Conservation (phyloP, 1,284 basidiomycete species). For the Puccinia sorghi region DNA sequence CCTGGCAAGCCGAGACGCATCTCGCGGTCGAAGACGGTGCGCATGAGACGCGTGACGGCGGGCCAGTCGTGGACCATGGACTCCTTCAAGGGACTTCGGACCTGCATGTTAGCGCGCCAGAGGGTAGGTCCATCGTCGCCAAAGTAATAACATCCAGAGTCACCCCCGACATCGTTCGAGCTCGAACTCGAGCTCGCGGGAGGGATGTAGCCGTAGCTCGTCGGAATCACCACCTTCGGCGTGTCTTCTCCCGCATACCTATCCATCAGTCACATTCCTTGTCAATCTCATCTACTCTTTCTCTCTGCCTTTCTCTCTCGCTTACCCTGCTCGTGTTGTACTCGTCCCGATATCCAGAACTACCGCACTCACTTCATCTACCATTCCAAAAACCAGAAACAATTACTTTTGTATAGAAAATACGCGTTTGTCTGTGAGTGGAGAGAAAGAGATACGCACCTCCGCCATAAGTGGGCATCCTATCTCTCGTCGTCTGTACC, state of each 20-base stretch:
- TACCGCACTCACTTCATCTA: conserved; percentile 90
- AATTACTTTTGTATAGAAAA: too few relatives aligned
- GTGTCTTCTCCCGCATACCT: conserved; percentile 92
- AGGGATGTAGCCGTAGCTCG: conserved; percentile 76
- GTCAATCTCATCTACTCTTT: too few relatives aligned
- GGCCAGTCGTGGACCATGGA: conserved; percentile 64
- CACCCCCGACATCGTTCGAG: conserved; percentile 60
- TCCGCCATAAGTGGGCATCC: too few relatives aligned
- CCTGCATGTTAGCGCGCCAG: conserved; percentile 84
- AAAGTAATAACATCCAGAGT: conserved; percentile 66
- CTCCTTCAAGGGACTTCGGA: conserved; percentile 79
- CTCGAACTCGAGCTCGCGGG: conserved; percentile 57
- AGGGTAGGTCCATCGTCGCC: conserved; percentile 90
- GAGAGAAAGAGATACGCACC: too few relatives aligned
- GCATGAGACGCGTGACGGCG: conserved; percentile 25
- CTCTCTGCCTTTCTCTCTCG: too few relatives aligned
- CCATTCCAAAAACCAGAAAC: too few relatives aligned
- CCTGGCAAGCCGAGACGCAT: conserved; percentile 38
- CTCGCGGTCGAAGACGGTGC: conserved; percentile 31
- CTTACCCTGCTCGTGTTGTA: conserved; percentile 81
- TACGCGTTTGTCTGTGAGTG: too few relatives aligned
- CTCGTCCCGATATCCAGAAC: conserved; percentile 92
- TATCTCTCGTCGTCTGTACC: too few relatives aligned
- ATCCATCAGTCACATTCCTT: neutral
- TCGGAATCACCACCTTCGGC: conserved; percentile 87